Evolutionary conservation across 1,284 basidiomycete species (phyloP), one percentile per base, ranked within the genome.

Genomic region (Ceratorhiza oryzae-sativae): DNA sequence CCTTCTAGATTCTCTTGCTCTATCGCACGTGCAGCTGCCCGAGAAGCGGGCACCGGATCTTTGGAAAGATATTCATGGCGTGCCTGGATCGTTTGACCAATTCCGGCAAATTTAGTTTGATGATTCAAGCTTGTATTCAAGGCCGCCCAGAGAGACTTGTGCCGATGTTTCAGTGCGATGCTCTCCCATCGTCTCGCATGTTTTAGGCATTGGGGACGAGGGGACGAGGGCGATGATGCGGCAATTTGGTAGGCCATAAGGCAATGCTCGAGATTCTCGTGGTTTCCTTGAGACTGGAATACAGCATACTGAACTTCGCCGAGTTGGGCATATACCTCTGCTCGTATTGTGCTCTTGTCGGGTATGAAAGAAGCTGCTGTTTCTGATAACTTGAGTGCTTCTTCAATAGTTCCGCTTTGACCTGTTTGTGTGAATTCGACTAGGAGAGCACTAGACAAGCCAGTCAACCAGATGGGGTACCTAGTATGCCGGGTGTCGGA

Each of bases 1-100:
- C 36, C 25, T 34, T 73, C 45, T 18, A 62, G 34, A 25, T 62
- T 49, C 0, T 68, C 72, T 45, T 51, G 45, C 3, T 34, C 39
- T n/a, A 73, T 63, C 8, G 72, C 68, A 8, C n/a, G 46, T 1
- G 72, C 68, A 1, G 68, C 72, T 8, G 72, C 68, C n/a, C 60
- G 55, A 30, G 36, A 71, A 9, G 72, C 56, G 0, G 61, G 58
- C 9, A 56, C 45, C 3, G 55, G 51, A 27, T 71, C 46, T 30
- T 71, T 59, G 23, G 68, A 41, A 13, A 71, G 46, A 20, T 65
- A 65, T 20, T 49, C 62, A 23, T 65, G 62, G 9, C 62, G 62
- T 15, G 32, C 48, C n/a, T 65, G 49, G 62, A 51, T 32, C 3
- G 32, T 51, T 10, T n/a, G 30, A 6, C 46, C 62, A 25, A 65